phyloP scores from a whole-genome alignment of 2,329 filamentous ascomycete genomes.

The Didymella keratinophila region DNA sequence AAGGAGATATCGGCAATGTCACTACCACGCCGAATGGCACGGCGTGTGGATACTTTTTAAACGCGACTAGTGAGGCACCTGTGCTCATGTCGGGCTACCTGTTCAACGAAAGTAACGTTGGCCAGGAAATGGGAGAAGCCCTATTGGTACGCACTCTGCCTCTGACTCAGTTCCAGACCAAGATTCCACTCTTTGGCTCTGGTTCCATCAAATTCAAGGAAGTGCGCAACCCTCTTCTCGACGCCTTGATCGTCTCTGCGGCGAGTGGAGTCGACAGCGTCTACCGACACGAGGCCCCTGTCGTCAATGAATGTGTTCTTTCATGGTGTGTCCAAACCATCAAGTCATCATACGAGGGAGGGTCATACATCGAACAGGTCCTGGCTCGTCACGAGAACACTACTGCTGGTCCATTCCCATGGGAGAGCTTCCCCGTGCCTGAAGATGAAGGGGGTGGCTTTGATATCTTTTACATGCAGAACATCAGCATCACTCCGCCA shows the following conservation, averaged over 20 bases:
- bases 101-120: no score
- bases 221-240: slow-evolving; percentile 25
- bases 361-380: slow-evolving; percentile 26
- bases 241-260: slow-evolving; percentile 24
- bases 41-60: slow-evolving; percentile 41
- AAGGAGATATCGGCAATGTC: no score
- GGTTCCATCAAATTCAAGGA: slow-evolving; percentile 34
- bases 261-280: slow-evolving; percentile 6
- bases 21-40: slow-evolving; percentile 27
- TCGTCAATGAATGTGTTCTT: slow-evolving; percentile 31
- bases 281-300: slow-evolving; percentile 18
- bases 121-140: slow-evolving; percentile 4
- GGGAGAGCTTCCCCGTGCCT: no score
- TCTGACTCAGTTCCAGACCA: neutral
- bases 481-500: no score
- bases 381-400: no score
- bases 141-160: slow-evolving; percentile 27
- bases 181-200: slow-evolving; percentile 7
- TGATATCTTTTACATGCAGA: no score
- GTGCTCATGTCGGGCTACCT: slow-evolving; percentile 34
- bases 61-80: slow-evolving; percentile 18
- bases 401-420: no score
- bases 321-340: slow-evolving; percentile 44
- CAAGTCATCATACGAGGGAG: slow-evolving; percentile 29
- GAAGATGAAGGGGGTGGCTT: no score